A percentile compares a stretch with the other conserved stretches of the same genome.
Evolutionary conservation across 495 filamentous ascomycete genomes (phyloP).

Genomic region (Geoglossum glabrum): DNA sequence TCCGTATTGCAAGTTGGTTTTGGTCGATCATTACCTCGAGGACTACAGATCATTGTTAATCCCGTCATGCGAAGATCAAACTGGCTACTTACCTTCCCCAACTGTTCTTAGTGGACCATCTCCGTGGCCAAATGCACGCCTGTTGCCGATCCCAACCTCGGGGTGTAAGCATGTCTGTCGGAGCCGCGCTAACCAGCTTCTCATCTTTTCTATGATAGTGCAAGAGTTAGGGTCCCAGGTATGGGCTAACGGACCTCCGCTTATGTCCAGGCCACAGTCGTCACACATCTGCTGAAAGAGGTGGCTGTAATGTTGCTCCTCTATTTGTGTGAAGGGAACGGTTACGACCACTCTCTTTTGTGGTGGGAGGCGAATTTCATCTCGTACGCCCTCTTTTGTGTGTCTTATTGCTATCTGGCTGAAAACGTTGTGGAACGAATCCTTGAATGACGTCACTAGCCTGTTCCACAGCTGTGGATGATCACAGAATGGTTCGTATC

Average conservation of each 20-base stretch:
- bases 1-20: constrained; percentile 37
- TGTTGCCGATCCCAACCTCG: constrained; percentile 46
- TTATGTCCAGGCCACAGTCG: constrained; percentile 39
- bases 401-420: constrained; percentile 55
- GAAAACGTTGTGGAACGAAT: constrained; percentile 45
- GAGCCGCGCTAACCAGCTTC: constrained; percentile 45
- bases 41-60: constrained; percentile 23
- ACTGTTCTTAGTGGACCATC: constrained; percentile 57
- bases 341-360: constrained; percentile 78
- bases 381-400: constrained; percentile 57
- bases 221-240: constrained; percentile 44
- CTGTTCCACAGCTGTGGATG: constrained; percentile 42
- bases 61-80: background rate
- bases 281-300: constrained; percentile 54
- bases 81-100: constrained; percentile 24
- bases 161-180: constrained; percentile 80
- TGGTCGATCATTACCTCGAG: constrained; percentile 78
- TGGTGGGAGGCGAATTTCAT: constrained; percentile 48
- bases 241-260: constrained; percentile 37
- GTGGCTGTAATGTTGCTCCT: constrained; percentile 67
- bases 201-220: constrained; percentile 40
- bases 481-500: constrained; percentile 51
- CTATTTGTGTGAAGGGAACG: constrained; percentile 68
- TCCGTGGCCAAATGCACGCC: constrained; percentile 41
- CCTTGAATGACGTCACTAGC: constrained; percentile 35